These are phyloP conservation scores for Ophiocordyceps robertsii DNA, from an alignment of 2,329 filamentous ascomycete genomes.

Conservation along the genomic window DNA sequence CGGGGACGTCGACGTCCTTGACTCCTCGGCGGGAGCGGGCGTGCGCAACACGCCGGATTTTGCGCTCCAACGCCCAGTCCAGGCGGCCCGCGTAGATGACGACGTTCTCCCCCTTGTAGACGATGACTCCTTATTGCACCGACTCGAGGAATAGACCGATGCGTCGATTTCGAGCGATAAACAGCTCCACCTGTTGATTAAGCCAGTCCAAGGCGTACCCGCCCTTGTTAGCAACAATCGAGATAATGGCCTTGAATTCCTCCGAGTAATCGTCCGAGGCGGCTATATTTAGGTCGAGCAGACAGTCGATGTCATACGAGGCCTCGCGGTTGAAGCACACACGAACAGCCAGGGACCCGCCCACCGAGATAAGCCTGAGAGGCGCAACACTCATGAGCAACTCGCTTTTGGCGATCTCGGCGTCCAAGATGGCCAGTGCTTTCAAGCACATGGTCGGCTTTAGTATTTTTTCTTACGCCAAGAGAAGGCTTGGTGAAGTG, in stretches of 20 bases:
- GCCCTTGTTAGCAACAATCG: constrained; percentile 3
- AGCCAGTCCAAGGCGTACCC: constrained; percentile 8
- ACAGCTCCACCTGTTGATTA: constrained; percentile 10
- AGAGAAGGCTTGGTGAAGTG: too few relatives aligned
- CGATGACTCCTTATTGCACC: constrained; percentile 8
- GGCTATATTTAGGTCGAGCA: constrained; percentile 13
- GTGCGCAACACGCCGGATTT: constrained; percentile 10
- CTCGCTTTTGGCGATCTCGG: constrained; percentile 9
- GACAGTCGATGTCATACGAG: constrained; percentile 11
- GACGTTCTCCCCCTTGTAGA: constrained; percentile 10
- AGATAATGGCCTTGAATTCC: constrained; percentile 7
- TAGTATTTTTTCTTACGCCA: too few relatives aligned
- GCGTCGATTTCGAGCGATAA: constrained; percentile 7
- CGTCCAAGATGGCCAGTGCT: constrained; percentile 10
- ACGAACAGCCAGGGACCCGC: constrained; percentile 10
- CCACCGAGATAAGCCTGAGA: constrained; percentile 12
- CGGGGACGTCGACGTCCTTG: constrained; percentile 5
- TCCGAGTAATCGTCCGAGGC: constrained; percentile 7
- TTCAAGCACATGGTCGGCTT: too few relatives aligned
- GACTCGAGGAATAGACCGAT: constrained; percentile 10
- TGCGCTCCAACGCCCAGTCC: constrained; percentile 13
- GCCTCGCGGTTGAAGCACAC: constrained; percentile 8
- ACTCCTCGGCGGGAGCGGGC: not conserved
- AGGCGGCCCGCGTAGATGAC: constrained; percentile 10
- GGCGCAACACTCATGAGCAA: constrained; percentile 13